Evolutionary conservation across 768 basidiomycete genomes (phyloP), one percentile per base, ranked within the genome.

Genomic region (Hygrophorus russula): DNA sequence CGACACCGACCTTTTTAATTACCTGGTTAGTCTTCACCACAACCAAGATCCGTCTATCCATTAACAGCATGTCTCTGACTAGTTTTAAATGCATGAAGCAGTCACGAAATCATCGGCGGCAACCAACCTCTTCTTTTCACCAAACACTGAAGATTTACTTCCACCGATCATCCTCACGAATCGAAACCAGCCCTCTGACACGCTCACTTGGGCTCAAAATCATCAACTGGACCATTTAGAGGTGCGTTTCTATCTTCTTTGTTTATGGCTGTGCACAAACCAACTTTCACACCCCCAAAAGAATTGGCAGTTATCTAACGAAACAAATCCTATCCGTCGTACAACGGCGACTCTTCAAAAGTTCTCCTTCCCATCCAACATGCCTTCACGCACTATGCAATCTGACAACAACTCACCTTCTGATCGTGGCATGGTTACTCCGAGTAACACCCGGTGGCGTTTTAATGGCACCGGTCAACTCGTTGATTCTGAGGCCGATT

Each of bases 51-150:
- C 49, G 39, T 48, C 46, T 53, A 46, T 47, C 45, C 48, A 53
- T 58, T 57, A 48, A 59, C 55, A 36, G 45, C 39, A 46, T 41
- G 45, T 49, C 50, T 42, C 52, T 60, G 54, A 57, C 57, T 53
- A 55, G 59, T 63, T 73, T 76, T 74, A 73, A 73, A 82, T 82
- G 79, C 75, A 74, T 73, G 71, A 74, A 66, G 70, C 73, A 70
- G 75, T 79, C 64, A 71, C 76, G 70, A 69, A 61, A 49, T 55
- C 60, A 55, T 53, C 59, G 43, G 49, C 60, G 53, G 63, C 73
- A 66, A 66, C 73, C 50, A 66, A 65, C 45, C 52, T 58, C 47
- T 46, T 40, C 51, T 51, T 51, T 44, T 41, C 49, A 31, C 38
- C 48, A 41, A 49, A 47, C 51, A 51, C 60, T 45, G 61, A 63